Evolutionary conservation across 108 stramenopile species (phyloP), one percentile per base, ranked within the genome.

Genomic region (Nitzschia sp.): DNA sequence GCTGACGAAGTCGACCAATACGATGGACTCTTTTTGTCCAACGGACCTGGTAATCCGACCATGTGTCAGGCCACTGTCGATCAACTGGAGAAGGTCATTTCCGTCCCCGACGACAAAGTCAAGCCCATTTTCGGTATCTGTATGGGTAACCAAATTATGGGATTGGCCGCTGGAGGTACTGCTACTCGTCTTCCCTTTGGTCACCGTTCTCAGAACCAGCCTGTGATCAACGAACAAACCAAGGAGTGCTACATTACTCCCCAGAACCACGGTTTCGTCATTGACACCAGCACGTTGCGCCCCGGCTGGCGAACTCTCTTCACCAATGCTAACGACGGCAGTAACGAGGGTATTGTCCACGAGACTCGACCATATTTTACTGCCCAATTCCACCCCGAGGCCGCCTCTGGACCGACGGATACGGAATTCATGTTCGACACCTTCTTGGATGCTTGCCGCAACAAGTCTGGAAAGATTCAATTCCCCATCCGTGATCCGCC

Each of bases 81-180:
- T 19, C 82, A 90, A 59, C 72, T 91, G 54, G 83, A 85, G 47
- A 82, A 89, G 67, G 89, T 83, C 70, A 82, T 94, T 45, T 75
- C 78, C 23, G 81, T 75, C 51, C 89, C 90, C 0, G 92, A 90
- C 60, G 85, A 84, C 51, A 60, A 89, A 71, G 80, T 96, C 47
- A 96, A 95, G 82, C 98, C 98, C 45, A 94, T 99, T 72, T 99
- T 94, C 69, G 98, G 98, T 71, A 99, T 99, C 71, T 99, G 98
- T 79, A 71, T 99, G 58, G 98, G 98, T 45, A 99, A 99, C 79
- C 98, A 99, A 85, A 85, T 99, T 9, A 81, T 96, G 61, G 95
- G 91, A 49, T 70, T 98, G 63, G 97, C 98, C 8, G 97, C 97
- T 47, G 98, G 98, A 34, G 97, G 92, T 27, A 70, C 74, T 62